phyloP scores from a whole-genome alignment of 768 basidiomycete genomes.

The Russula abietina region DNA sequence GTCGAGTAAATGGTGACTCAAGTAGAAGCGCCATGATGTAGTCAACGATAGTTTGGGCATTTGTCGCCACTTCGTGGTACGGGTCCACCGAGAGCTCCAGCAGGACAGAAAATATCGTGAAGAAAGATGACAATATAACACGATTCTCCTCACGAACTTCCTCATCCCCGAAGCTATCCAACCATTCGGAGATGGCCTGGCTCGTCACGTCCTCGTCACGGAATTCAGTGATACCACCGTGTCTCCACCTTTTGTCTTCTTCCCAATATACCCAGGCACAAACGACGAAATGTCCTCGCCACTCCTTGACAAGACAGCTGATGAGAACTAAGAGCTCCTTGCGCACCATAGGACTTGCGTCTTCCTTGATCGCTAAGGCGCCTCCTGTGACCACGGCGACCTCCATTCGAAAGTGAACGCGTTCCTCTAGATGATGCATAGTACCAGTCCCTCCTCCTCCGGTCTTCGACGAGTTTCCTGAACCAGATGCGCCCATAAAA shows the following conservation, averaged over 20 bases:
- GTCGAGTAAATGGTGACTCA: slow-evolving; percentile 78
- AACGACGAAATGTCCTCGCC: slow-evolving; percentile 92
- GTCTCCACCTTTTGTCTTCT: slow-evolving; percentile 65
- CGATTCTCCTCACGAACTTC: slow-evolving; percentile 68
- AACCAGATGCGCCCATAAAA: slow-evolving; percentile 85
- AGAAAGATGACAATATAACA: slow-evolving; percentile 84
- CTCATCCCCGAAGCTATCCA: slow-evolving; percentile 61
- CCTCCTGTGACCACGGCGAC: slow-evolving; percentile 88
- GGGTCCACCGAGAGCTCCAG: slow-evolving; percentile 91
- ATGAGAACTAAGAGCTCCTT: slow-evolving; percentile 90
- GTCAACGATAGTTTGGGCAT: slow-evolving; percentile 87
- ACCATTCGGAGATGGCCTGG: slow-evolving; percentile 72
- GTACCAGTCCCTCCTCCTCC: slow-evolving; percentile 86
- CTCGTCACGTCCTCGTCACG: slow-evolving; percentile 67
- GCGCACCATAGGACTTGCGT: slow-evolving; percentile 93
- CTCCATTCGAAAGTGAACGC: slow-evolving; percentile 82
- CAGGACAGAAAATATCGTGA: slow-evolving; percentile 84
- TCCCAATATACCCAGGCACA: slow-evolving; percentile 98
- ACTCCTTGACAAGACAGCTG: slow-evolving; percentile 91
- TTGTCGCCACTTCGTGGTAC: slow-evolving; percentile 84
- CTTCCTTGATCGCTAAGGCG: slow-evolving; percentile 82
- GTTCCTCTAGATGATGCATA: slow-evolving; percentile 66
- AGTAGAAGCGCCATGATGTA: slow-evolving; percentile 86
- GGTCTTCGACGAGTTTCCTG: slow-evolving; percentile 53
- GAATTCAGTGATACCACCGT: slow-evolving; percentile 33